Evolutionary conservation across 345 rosid genomes (phyloP).

Genomic region (Euphorbia tirucalli): DNA sequence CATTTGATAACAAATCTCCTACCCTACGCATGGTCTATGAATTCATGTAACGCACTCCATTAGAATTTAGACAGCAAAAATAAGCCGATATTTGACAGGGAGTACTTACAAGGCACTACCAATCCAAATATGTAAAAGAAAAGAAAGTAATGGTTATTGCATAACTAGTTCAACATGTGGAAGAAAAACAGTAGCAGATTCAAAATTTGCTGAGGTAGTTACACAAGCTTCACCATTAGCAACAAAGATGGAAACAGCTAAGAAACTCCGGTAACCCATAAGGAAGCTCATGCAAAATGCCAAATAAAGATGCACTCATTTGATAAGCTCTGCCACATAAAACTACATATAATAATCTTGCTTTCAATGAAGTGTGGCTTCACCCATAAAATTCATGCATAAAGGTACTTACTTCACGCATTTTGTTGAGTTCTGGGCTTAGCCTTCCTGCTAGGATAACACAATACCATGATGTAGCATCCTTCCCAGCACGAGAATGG

Average conservation of each 20-base stretch:
- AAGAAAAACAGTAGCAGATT: neutral
- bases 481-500: slow-evolving; percentile 81
- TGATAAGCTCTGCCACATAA: neutral
- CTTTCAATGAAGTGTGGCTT: neutral
- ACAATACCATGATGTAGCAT: slow-evolving; percentile 77
- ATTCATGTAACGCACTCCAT: slow-evolving; percentile 34
- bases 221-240: neutral
- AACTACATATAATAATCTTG: neutral
- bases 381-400: slow-evolving; percentile 11
- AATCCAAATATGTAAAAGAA: neutral
- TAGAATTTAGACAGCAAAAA: slow-evolving; percentile 18
- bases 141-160: neutral
- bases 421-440: slow-evolving; percentile 72
- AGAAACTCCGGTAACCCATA: neutral
- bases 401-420: slow-evolving; percentile 74
- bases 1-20: slow-evolving; percentile 49
- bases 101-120: neutral
- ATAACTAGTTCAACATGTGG: neutral
- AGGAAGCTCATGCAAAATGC: neutral
- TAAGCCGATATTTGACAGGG: neutral
- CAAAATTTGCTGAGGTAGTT: neutral
- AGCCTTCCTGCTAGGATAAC: slow-evolving; percentile 86
- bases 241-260: neutral
- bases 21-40: slow-evolving; percentile 88
- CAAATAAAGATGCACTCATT: neutral